Evolutionary conservation across 176 grass and related monocot species (phyloP).

Genomic region (Elymus sibiricus): DNA sequence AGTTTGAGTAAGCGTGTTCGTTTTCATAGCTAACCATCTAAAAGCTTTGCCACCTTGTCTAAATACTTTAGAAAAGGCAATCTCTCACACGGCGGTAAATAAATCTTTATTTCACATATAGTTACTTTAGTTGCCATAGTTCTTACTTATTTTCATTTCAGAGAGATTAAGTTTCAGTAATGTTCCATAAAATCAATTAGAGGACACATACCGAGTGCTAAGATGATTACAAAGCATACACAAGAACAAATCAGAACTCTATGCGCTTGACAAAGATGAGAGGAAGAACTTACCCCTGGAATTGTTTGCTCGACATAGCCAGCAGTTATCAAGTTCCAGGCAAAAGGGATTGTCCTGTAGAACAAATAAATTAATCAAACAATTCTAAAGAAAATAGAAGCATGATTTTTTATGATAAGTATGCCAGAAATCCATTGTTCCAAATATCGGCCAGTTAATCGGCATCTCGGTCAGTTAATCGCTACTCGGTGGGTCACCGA

Average conservation of each 20-base stretch:
- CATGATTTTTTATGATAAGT: not conserved
- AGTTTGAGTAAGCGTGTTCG: not conserved
- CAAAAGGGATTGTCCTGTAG: slow-evolving; percentile 85
- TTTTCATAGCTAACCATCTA: not conserved
- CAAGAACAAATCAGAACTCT: not conserved
- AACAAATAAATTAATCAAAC: slow-evolving; percentile 12
- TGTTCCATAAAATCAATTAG: not conserved
- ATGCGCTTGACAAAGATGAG: not conserved
- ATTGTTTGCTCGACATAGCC: slow-evolving; percentile 94
- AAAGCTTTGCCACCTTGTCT: not conserved
- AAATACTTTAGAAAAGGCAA: not conserved
- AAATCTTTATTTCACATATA: not conserved
- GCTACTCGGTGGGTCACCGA: no score
- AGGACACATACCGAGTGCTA: not conserved
- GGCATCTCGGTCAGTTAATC: no score
- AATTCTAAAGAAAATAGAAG: not conserved
- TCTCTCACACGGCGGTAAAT: not conserved
- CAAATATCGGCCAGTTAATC: no score
- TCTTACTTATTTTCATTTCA: not conserved
- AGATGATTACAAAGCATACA: not conserved
- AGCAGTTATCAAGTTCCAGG: slow-evolving; percentile 94
- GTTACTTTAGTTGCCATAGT: not conserved
- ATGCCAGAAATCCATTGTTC: not conserved
- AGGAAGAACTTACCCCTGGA: slow-evolving; percentile 61
- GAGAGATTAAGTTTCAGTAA: not conserved